Evolutionary conservation across 345 rosid species (phyloP), one percentile per base, ranked within the genome.

Genomic region (Conringia planisiliqua): DNA sequence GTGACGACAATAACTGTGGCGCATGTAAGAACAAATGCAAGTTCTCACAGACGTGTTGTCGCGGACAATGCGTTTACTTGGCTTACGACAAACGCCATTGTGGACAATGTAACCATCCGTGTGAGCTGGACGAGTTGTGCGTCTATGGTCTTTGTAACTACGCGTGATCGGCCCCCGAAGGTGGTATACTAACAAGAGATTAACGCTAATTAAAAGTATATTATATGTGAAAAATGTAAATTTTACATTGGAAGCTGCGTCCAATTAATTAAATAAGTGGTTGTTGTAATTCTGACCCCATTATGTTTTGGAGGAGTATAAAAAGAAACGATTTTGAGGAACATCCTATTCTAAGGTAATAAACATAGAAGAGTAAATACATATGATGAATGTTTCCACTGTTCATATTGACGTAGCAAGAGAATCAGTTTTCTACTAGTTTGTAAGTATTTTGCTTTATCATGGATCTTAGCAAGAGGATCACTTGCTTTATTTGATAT

Each of bases 111-210:
- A 85, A 81, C 73, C 72, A 85, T 61, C 81, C 70, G 36, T 92
- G 98, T 80, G 18, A 56, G 6, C 0, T 6, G 0, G 87, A 80
- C 1, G 74, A 73, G 13, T 65, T 7, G 0, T 92, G 98, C 67
- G 83, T 86, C 27, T 87, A 81, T 29, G 91, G 92, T n/a, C 50
- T 88, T 75, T 92, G 98, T 43, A 74, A 82, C 52, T 92, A 90
- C 66, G 82, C 90, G 4, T 86, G 60, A 71, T 71, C 18, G 8
- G 27, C 33, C 4, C 57, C 58, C 13, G 8, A 18, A 4, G 18
- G 22, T 0, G 24, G 35, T 4, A 11, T 22, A 32, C 17, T 33
- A 46, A 59, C 46, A 33, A 14, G 20, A 18, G 20, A 8, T 3
- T 22, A 33, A 58, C 47, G 57, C 36, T 70, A 46, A 32, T 14